A percentile compares a stretch with the other conserved stretches of the same genome.
Evolutionary conservation across 208 protist genomes (phyloP).

Genomic region (Trypanosoma cruzi): DNA sequence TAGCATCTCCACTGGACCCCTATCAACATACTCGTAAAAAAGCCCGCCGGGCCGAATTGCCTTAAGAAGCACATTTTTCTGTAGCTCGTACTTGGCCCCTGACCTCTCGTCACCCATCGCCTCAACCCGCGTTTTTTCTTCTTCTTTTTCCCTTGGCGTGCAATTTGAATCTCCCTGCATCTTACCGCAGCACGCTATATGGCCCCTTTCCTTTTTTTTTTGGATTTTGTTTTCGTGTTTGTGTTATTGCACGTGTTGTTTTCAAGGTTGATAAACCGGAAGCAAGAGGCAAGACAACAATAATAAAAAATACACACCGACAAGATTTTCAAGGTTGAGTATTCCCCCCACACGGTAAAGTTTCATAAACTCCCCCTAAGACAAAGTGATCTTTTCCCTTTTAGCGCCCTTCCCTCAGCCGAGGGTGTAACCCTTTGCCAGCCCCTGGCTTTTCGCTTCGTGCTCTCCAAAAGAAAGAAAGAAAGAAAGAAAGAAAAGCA

Average conservation of each 20-base stretch:
- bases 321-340: neutral
- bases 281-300: neutral
- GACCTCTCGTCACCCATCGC: constrained; percentile 1
- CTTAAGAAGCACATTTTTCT: constrained; percentile 46
- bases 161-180: neutral
- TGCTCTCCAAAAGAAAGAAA: neutral
- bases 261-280: neutral
- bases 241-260: no score
- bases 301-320: constrained; percentile 13
- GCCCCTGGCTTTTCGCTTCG: neutral
- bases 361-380: neutral
- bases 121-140: no score
- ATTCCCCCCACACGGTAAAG: neutral
- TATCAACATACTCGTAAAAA: constrained; percentile 31
- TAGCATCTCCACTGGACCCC: constrained; percentile 45
- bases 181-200: neutral
- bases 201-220: neutral
- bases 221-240: no score
- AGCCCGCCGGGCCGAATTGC: constrained; percentile 51
- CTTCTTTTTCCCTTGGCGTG: neutral
- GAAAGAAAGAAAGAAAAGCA: neutral
- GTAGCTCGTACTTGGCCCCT: constrained; percentile 37
- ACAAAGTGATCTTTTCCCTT: neutral
- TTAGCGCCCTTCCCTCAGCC: neutral
- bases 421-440: neutral